Evolutionary conservation across 2,329 filamentous ascomycete genomes (phyloP), one percentile per base, ranked within the genome.

Genomic region (Cladophialophora yegresii): DNA sequence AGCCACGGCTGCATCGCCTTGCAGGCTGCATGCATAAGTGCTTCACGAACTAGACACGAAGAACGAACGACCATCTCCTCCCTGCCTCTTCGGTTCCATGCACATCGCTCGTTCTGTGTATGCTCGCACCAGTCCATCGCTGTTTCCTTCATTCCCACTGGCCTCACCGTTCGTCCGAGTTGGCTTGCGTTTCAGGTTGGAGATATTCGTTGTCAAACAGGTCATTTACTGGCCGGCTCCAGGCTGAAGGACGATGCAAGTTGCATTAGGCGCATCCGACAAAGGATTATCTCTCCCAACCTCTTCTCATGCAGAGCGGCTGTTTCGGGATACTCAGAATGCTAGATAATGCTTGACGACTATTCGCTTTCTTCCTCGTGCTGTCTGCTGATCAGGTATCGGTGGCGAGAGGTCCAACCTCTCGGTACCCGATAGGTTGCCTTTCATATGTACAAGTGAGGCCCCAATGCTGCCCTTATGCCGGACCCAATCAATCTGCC

Each of bases 51-150:
- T 54, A 62, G 30, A 55, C 68, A 59, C 67, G 68, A 60, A 54
- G 33, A 16, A 7, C 28, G 36, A 61, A 45, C 57, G 47, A 59
- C 60, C 61, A 61, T 63, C 23, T 49, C 40, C 28, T 59, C 56
- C 64, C 66, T 66, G 57, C 68, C 63, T 65, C 66, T 58, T 67
- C 62, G 60, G 56, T 68, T 68, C 20, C 62, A 65, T 61, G 67
- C 66, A 64, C 53, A n/a, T 62, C 9, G 23, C 50, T 60, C 50
- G 4, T 58, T 43, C 50, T 62, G 63, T 58, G 50, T 57, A 32
- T 20, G 36, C 28, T 47, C 10, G 58, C 54, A 30, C 33, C 43
- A 54, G 49, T 33, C 55, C 16, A 30, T 20, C 36, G 49, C 9
- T 54, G 16, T 16, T 54, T 23, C 22, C 9, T 32, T 30, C n/a